These are phyloP conservation scores for Nigrospora sphaerica DNA, from an alignment of 2,329 filamentous ascomycete genomes.

Conservation along the genomic window DNA sequence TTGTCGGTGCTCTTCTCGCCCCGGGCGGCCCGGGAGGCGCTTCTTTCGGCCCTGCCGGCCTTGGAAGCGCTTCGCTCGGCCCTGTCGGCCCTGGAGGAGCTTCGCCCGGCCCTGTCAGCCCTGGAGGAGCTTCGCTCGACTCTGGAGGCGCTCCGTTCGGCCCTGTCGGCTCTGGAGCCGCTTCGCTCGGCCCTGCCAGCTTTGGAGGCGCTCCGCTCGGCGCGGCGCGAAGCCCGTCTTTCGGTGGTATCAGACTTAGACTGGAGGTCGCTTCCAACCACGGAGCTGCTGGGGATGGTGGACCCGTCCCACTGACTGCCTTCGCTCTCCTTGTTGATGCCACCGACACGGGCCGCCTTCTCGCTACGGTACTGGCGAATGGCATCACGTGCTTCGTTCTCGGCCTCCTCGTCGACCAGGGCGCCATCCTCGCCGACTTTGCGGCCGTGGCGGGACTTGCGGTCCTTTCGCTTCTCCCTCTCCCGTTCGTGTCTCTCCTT, in stretches of 20 bases:
- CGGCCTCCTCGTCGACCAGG: slow-evolving; percentile 56
- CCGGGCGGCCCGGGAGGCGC: neutral
- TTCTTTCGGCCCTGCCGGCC: no score
- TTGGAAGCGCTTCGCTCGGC: no score
- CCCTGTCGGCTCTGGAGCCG: no score
- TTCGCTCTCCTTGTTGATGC: slow-evolving; percentile 77
- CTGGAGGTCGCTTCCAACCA: slow-evolving; percentile 53
- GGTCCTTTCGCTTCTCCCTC: slow-evolving; percentile 34
- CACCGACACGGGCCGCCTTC: slow-evolving; percentile 78
- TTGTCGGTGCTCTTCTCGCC: neutral
- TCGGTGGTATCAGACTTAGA: slow-evolving; percentile 48
- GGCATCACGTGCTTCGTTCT: slow-evolving; percentile 57
- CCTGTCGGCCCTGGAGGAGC: no score
- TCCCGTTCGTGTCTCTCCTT: slow-evolving; percentile 47
- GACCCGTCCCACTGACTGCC: slow-evolving; percentile 72
- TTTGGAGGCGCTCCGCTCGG: neutral
- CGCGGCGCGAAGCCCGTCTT: slow-evolving; percentile 27
- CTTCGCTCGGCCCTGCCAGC: no score
- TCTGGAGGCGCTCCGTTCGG: slow-evolving; percentile 7
- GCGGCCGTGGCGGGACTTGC: slow-evolving; percentile 26
- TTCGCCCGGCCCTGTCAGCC: no score
- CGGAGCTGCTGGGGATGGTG: slow-evolving; percentile 59
- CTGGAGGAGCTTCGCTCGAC: no score
- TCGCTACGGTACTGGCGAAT: slow-evolving; percentile 82
- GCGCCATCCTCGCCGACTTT: slow-evolving; percentile 52